Percentiles rank a stretch among this genome's conserved stretches.
phyloP scores from a whole-genome alignment of 768 basidiomycete species.

The Brasilioporus rufonigricans region DNA sequence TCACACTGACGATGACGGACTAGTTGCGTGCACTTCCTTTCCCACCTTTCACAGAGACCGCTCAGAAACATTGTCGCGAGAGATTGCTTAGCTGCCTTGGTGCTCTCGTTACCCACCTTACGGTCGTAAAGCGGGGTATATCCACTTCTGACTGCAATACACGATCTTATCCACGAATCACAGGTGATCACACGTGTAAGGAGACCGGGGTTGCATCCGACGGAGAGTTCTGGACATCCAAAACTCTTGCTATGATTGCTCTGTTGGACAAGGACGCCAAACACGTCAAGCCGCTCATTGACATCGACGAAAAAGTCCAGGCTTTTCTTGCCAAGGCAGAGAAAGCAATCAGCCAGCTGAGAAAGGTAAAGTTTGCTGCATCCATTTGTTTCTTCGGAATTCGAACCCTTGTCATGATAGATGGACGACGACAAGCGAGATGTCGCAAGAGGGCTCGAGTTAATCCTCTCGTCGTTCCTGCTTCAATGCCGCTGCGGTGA shows the following conservation, averaged over 20 bases:
- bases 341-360: slow-evolving; percentile 41
- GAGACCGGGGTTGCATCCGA: slow-evolving; percentile 61
- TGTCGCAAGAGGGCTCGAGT: slow-evolving; percentile 59
- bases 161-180: neutral
- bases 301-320: slow-evolving; percentile 54
- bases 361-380: slow-evolving; percentile 36
- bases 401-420: slow-evolving; percentile 7
- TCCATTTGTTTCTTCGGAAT: neutral
- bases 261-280: slow-evolving; percentile 64
- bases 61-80: slow-evolving; percentile 63
- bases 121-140: slow-evolving; percentile 52
- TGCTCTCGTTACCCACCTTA: slow-evolving; percentile 62
- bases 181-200: slow-evolving; percentile 51
- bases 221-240: slow-evolving; percentile 78
- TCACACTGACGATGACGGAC: slow-evolving; percentile 1
- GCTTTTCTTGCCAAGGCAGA: slow-evolving; percentile 45
- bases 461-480: slow-evolving; percentile 68
- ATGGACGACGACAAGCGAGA: slow-evolving; percentile 15
- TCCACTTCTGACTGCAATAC: neutral
- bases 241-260: slow-evolving; percentile 55
- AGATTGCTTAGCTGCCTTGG: slow-evolving; percentile 73
- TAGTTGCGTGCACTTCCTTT: slow-evolving; percentile 58
- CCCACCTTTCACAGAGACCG: slow-evolving; percentile 70
- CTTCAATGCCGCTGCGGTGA: slow-evolving; percentile 71
- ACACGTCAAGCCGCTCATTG: slow-evolving; percentile 53